These are phyloP conservation scores for Candida ponderosae DNA, from an alignment of 805 yeast genomes.

Conservation along the genomic window DNA sequence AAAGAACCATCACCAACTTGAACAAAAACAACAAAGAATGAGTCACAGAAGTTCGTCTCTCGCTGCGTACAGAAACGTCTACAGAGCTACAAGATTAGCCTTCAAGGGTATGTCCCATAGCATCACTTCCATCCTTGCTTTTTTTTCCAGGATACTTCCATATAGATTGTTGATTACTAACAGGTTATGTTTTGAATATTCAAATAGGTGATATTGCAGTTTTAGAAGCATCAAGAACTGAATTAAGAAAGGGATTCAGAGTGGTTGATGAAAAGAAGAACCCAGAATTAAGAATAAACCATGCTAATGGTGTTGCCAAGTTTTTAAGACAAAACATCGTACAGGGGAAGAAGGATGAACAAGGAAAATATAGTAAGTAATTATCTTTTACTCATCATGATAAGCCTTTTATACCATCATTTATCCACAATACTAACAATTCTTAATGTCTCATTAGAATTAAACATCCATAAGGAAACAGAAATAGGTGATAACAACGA, in stretches of 20 bases:
- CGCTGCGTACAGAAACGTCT: conserved; percentile 56
- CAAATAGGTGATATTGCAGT: conserved; percentile 30
- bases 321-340: conserved; percentile 75
- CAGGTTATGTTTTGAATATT: neutral
- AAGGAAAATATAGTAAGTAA: conserved; percentile 29
- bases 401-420: conserved; percentile 17
- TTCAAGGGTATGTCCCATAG: conserved; percentile 32
- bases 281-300: conserved; percentile 40
- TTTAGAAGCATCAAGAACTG: conserved; percentile 49
- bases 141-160: neutral
- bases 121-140: neutral
- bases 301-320: conserved; percentile 61
- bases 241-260: conserved; percentile 49
- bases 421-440: conserved; percentile 14
- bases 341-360: conserved; percentile 55
- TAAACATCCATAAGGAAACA: conserved; percentile 72
- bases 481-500: conserved; percentile 90
- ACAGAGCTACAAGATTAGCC: conserved; percentile 58
- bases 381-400: too few relatives aligned
- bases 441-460: conserved; percentile 15
- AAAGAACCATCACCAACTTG: too few relatives aligned
- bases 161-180: conserved; percentile 12
- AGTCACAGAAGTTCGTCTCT: conserved; percentile 16
- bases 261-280: conserved; percentile 41
- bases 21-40: neutral